These are phyloP conservation scores for Blastobotrys parvus DNA, from an alignment of 805 yeast genomes.

Conservation along the genomic window DNA sequence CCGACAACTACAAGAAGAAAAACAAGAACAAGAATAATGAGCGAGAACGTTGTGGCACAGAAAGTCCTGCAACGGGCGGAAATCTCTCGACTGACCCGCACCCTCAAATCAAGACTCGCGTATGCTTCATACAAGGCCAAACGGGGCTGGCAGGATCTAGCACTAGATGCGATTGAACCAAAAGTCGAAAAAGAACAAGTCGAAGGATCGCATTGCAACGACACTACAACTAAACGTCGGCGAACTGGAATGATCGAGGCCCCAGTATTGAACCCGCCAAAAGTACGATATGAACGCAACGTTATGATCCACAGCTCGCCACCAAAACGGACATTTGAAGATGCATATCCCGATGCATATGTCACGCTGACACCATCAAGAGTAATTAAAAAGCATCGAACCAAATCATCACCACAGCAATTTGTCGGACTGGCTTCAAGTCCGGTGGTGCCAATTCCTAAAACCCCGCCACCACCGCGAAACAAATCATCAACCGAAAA, in stretches of 20 bases:
- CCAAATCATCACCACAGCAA: conserved; percentile 7
- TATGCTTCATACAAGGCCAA: conserved; percentile 34
- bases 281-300: too few relatives aligned
- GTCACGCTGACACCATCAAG: conserved; percentile 2
- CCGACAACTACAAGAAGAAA: too few relatives aligned
- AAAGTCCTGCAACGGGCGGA: conserved; percentile 35
- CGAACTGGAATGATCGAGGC: too few relatives aligned
- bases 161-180: not conserved
- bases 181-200: not conserved
- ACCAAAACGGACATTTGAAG: not conserved
- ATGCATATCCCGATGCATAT: not conserved
- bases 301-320: too few relatives aligned
- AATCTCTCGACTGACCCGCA: conserved; percentile 33
- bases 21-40: too few relatives aligned
- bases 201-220: too few relatives aligned
- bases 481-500: conserved; percentile 19
- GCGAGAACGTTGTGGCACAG: conserved; percentile 15
- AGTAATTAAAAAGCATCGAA: conserved; percentile 18
- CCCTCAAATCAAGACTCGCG: conserved; percentile 34
- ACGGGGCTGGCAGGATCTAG: conserved; percentile 30
- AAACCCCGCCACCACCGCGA: conserved; percentile 22
- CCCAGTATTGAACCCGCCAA: too few relatives aligned
- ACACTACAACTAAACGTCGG: too few relatives aligned
- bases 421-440: not conserved
- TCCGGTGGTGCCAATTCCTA: too few relatives aligned